Base-by-base conservation (phyloP, 1,284 basidiomycete species). In the Sphaerobolus stellatus region DNA sequence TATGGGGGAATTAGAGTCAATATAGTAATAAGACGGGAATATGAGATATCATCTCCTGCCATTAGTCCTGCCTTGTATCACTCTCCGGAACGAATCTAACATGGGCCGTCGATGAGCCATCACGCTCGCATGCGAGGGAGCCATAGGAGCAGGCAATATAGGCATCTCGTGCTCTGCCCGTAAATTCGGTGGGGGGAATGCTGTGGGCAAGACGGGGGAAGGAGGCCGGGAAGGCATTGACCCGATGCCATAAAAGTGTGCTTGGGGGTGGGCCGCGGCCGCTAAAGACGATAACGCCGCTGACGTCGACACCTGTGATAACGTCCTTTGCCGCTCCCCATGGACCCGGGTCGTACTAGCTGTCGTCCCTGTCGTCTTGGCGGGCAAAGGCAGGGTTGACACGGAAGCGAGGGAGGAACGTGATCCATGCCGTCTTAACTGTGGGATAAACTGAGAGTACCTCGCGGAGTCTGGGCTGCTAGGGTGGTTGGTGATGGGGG, bases 51-150 rank as follows among this genome's bases (percentile, higher is more conserved):
- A n/a, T n/a, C n/a, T n/a, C n/a, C n/a, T n/a, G n/a, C n/a, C n/a
- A n/a, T n/a, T n/a, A n/a, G n/a, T n/a, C n/a, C n/a, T n/a, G n/a
- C n/a, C n/a, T n/a, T n/a, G n/a, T n/a, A n/a, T n/a, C n/a, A n/a
- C n/a, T n/a, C n/a, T n/a, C n/a, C n/a, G n/a, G n/a, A 83, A 84
- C 24, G 84, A 81, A 64, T 88, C 87, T 61, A 78, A 74, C 49
- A 90, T 71, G 20, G 88, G 85, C 51, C 78, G 82, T 48, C 83
- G 76, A 66, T 82, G 76, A 25, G 77, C 72, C 28, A 88, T 71
- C 48, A 86, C 77, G 20, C 84, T 86, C 64, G 88, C 72, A 58
- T 90, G 88, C 52, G 83, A 79, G 59, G 74, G 79, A 57, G 86
- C 66, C 64, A 88, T 88, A 41, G 86, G 86, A 8, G 79, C 77